Evolutionary conservation across 75 land plant species (phyloP), one percentile per base, ranked within the genome.

Genomic region (Cunninghamia lanceolata): DNA sequence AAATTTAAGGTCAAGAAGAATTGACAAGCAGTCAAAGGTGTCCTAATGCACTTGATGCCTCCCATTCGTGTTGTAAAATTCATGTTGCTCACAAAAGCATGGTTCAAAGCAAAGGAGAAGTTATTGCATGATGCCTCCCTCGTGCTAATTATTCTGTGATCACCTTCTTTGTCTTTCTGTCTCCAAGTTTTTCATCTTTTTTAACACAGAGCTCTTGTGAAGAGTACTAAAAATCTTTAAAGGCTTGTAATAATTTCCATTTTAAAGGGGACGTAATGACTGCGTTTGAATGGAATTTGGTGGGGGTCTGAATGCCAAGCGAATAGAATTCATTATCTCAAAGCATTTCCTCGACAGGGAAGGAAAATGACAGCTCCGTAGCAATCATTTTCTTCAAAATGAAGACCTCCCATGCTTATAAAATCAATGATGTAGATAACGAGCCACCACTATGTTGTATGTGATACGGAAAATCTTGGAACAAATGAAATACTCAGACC

Each of bases 21-120:
- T 63, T 21, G 68, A 21, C 28, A 63, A 63, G 28, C 68, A 63
- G 68, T 63, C 68, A 63, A 63, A 63, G 28, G 28, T 63, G 68
- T 63, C 68, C 68, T 21, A 63, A 63, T 5, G 28, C 28, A 63
- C 68, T 63, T 21, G 68, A 63, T 63, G 68, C 28, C 68, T 63
- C 68, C 68, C 68, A 63, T 63, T 63, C 68, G 68, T 63, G 68
- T 63, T n/a, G 68, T 63, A 63, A 63, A 63, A 63, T 63, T 25
- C n/a, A 63, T 21, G 52, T 50, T 50, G 52, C 13, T 50, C 13
- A 50, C 0, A 50, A 47, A 50, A 50, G 52, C 52, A 50, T 1
- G 13, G 40, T 39, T 39, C 40, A 39, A 10, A 52, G 54, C 1
- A 21, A 25, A 63, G 63, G 19, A 54, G 59, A 59, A 63, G 68